Percentiles rank a stretch among this genome's conserved stretches.
phyloP scores from a whole-genome alignment of 306 rosid species.

The Elaeagnus macrophylla region DNA sequence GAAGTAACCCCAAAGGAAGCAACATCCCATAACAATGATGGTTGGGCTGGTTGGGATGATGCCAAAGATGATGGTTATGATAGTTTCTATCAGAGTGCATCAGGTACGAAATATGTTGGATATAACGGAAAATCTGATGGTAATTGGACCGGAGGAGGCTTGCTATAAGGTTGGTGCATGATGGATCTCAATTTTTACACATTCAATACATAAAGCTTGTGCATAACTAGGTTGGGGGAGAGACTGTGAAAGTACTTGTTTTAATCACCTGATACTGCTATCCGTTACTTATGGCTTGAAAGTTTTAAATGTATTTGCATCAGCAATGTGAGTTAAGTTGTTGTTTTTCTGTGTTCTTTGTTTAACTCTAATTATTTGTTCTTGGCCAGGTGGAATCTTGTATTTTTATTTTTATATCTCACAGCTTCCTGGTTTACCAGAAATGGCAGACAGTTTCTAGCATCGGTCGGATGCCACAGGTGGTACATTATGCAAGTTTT shows the following conservation, averaged over 20 bases:
- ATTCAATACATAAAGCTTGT: no score
- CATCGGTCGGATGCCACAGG: constrained; percentile 4
- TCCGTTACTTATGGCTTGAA: not conserved
- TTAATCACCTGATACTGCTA: no score
- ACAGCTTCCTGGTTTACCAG: not conserved
- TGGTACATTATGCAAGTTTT: constrained; percentile 6
- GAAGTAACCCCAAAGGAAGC: constrained; percentile 56
- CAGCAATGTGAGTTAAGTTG: no score
- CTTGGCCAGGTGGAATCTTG: not conserved
- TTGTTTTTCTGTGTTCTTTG: not conserved
- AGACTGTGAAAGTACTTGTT: no score
- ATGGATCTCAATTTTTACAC: no score
- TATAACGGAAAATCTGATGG: constrained; percentile 58
- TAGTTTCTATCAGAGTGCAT: constrained; percentile 39
- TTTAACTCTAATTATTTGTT: not conserved
- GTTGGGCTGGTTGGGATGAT: constrained; percentile 99
- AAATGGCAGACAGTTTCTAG: not conserved
- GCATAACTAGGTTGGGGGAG: no score
- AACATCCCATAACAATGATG: constrained; percentile 38
- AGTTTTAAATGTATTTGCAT: not conserved
- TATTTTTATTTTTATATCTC: not conserved
- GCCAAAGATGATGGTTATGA: constrained; percentile 83
- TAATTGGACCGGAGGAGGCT: constrained; percentile 94
- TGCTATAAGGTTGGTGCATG: constrained; percentile 56
- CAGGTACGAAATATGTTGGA: constrained; percentile 46